phyloP scores from a whole-genome alignment of 176 grass and related monocot species.

The Metroxylon sagu region DNA sequence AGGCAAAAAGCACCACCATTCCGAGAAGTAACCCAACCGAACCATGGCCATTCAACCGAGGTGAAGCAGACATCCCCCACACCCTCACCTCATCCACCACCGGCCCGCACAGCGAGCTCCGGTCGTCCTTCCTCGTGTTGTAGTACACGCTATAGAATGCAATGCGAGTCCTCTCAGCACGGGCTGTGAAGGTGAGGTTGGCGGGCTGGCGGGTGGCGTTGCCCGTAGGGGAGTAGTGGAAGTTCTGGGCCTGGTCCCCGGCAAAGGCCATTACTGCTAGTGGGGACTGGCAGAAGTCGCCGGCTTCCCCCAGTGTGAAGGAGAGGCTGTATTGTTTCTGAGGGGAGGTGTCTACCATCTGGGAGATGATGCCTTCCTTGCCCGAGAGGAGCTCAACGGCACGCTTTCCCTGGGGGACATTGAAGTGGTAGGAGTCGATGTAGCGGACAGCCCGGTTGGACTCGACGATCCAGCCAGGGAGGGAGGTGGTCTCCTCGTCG shows the following conservation, averaged over 20 bases:
- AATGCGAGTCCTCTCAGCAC: conserved; percentile 26
- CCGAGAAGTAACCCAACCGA: not conserved
- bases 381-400: conserved; percentile 87
- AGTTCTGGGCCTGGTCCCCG: conserved; percentile 77
- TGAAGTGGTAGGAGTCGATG: conserved; percentile 73
- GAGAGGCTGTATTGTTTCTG: conserved; percentile 79
- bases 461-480: conserved; percentile 88
- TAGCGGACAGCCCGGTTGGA: conserved; percentile 83
- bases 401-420: conserved; percentile 77
- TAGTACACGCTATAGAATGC: conserved; percentile 93
- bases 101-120: conserved; percentile 17
- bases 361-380: conserved; percentile 97
- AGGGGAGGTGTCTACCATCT: conserved; percentile 87
- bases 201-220: conserved; percentile 18
- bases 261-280: conserved; percentile 92
- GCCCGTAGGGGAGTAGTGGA: conserved; percentile 68
- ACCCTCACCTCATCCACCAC: conserved; percentile 19
- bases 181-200: conserved; percentile 15
- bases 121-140: conserved; percentile 66
- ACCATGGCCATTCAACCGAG: no score
- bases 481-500: conserved; percentile 66
- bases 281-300: conserved; percentile 76
- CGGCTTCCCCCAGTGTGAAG: conserved; percentile 55
- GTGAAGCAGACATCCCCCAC: not conserved
- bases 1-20: not conserved